Evolutionary conservation across 768 basidiomycete genomes (phyloP).

Genomic region (Auricularia cornea): DNA sequence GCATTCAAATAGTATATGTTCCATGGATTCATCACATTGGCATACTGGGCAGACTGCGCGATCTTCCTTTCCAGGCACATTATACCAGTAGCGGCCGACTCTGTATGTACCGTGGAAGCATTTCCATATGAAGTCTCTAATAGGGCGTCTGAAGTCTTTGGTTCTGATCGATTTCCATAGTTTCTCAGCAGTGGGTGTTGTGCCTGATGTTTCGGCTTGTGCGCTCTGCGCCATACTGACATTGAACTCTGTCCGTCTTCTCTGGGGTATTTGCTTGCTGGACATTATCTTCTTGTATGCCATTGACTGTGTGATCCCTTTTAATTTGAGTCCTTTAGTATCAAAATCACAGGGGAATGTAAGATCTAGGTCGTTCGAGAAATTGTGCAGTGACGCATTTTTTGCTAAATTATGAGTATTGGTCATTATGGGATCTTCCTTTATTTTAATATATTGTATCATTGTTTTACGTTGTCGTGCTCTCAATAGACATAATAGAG

Average conservation of each 20-base stretch:
- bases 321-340: too few species aligned
- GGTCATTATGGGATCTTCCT: too few species aligned
- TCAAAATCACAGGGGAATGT: too few species aligned
- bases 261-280: not conserved
- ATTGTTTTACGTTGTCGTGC: too few species aligned
- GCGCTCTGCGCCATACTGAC: not conserved
- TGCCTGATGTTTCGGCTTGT: not conserved
- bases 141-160: not conserved
- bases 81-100: not conserved
- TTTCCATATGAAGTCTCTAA: not conserved
- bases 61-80: not conserved
- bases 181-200: not conserved
- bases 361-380: too few species aligned
- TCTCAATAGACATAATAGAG: too few species aligned
- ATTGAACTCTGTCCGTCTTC: not conserved
- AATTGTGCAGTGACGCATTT: too few species aligned
- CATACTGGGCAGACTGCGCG: not conserved
- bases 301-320: not conserved
- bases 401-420: too few species aligned
- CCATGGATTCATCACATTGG: not conserved
- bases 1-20: not conserved
- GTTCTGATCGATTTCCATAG: not conserved
- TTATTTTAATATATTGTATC: too few species aligned
- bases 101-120: not conserved
- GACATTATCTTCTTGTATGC: not conserved